Percentiles rank a stretch among this genome's conserved stretches.
Evolutionary conservation across 2,329 filamentous ascomycete genomes (phyloP).

Genomic region (Penicillium sp.): DNA sequence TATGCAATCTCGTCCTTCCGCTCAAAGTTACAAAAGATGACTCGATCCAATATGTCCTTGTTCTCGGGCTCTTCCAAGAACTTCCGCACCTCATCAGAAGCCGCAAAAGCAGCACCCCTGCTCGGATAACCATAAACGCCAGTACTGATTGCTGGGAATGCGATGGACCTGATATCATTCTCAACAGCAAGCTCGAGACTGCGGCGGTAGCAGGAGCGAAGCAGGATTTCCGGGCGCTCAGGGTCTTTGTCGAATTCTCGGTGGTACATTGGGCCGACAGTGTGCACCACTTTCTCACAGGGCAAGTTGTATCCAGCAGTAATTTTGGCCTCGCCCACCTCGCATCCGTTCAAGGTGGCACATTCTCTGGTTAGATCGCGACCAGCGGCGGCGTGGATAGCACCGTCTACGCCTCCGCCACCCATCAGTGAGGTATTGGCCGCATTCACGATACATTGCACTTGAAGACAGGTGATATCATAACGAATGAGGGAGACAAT

Average conservation of each 20-base stretch:
- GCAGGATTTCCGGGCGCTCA: constrained; percentile 40
- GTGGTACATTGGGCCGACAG: constrained; percentile 81
- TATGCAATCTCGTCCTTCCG: constrained; percentile 77
- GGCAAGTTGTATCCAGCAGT: constrained; percentile 77
- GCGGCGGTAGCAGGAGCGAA: constrained; percentile 68
- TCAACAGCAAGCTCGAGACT: constrained; percentile 72
- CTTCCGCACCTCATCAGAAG: constrained; percentile 60
- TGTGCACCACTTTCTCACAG: constrained; percentile 78
- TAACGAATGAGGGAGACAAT: constrained; percentile 68
- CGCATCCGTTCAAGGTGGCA: constrained; percentile 68
- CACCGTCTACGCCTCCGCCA: constrained; percentile 87
- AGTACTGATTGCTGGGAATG: constrained; percentile 83
- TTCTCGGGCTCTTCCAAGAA: constrained; percentile 52
- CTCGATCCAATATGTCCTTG: constrained; percentile 60
- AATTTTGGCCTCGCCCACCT: constrained; percentile 79
- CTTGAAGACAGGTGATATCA: constrained; percentile 77
- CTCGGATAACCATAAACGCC: constrained; percentile 89
- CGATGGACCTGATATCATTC: constrained; percentile 68
- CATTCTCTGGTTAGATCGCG: constrained; percentile 69
- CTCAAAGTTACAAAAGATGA: constrained; percentile 85
- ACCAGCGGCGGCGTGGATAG: constrained; percentile 84
- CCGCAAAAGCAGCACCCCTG: constrained; percentile 69
- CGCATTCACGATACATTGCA: constrained; percentile 90
- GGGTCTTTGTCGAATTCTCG: constrained; percentile 37
- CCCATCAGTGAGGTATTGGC: constrained; percentile 78